phyloP scores from a whole-genome alignment of 371 early-diverging fungal species.

The Mucor indicus region DNA sequence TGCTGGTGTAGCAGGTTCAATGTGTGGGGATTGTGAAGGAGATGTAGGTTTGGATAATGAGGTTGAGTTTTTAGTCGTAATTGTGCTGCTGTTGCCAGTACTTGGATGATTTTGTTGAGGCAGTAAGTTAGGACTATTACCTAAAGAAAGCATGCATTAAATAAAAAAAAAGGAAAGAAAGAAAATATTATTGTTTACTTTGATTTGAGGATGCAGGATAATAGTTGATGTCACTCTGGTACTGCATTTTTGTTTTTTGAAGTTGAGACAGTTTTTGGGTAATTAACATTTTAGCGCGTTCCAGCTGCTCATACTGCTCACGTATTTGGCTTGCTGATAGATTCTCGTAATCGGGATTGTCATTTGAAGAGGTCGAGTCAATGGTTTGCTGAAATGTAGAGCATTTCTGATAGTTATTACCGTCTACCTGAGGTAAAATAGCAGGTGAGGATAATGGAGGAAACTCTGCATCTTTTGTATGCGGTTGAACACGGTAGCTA shows the following conservation, averaged over 20 bases:
- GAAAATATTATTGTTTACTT: no score
- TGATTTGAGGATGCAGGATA: no score
- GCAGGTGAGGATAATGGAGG: constrained; percentile 65
- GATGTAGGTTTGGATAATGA: not conserved
- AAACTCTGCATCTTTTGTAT: constrained; percentile 44
- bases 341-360: constrained; percentile 1
- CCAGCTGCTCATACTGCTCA: constrained; percentile 37
- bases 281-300: constrained; percentile 29
- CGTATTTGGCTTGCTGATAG: constrained; percentile 32
- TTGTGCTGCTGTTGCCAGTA: not conserved
- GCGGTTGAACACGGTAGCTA: constrained; percentile 19
- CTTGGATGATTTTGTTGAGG: not conserved
- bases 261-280: constrained; percentile 10
- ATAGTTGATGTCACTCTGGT: no score
- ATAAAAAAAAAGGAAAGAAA: no score
- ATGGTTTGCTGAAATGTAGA: constrained; percentile 1
- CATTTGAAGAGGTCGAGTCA: not conserved
- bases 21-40: constrained; percentile 5
- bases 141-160: no score
- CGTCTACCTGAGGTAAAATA: constrained; percentile 32
- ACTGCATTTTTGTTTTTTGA: constrained; percentile 13
- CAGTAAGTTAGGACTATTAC: not conserved
- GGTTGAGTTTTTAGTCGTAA: not conserved
- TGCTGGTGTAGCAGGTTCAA: constrained; percentile 64
- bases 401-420: not conserved